Evolutionary conservation across 805 yeast genomes (phyloP), one percentile per base, ranked within the genome.

Genomic region (Metschnikowia matae): DNA sequence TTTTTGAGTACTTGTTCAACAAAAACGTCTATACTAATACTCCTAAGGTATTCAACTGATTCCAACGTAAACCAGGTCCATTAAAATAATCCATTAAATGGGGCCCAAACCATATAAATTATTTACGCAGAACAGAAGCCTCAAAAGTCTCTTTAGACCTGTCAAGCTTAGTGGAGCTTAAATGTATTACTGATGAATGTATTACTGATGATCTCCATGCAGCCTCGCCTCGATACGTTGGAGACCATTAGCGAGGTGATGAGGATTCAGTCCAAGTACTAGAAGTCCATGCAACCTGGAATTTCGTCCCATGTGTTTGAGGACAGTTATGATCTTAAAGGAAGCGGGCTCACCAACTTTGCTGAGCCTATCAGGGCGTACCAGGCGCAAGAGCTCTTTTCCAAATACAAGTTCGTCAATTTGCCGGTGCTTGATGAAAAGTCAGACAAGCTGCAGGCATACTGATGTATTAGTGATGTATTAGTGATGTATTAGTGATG

Each of bases 241-340:
- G 87, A 83, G 60, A 88, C 85, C 17, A 80, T 94, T 17, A 89
- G 87, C 56, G 86, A 87, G 60, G 97, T 94, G 3, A 78, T 85
- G 41, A 81, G 82, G 56, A 69, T 82, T 40, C 99, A 94, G 64
- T 82, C 96, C 0, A 81, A 81, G 58, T 90, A 87, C 69, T 94
- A 98, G 97, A 82, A 83, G 59, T 83, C 87, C 48, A 78, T 94
- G 70, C 79, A 78, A 63, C 89, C 90, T 15, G 95, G 95, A 1
- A 60, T 66, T 45, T 69, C 74, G 62, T 70, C 67, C 1, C 68
- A 67, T 21, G 53, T 73, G 36, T 63, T 70, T 29, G 76, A 75
- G 34, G 74, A 72, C 40, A 67, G 73, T 10, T 69, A 60, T 43
- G 79, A 73, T 39, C 63, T 74, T 33, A 60, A 74, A 2, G 53